Evolutionary conservation across 306 rosid genomes (phyloP).

Genomic region (Begonia fuchsioides): DNA sequence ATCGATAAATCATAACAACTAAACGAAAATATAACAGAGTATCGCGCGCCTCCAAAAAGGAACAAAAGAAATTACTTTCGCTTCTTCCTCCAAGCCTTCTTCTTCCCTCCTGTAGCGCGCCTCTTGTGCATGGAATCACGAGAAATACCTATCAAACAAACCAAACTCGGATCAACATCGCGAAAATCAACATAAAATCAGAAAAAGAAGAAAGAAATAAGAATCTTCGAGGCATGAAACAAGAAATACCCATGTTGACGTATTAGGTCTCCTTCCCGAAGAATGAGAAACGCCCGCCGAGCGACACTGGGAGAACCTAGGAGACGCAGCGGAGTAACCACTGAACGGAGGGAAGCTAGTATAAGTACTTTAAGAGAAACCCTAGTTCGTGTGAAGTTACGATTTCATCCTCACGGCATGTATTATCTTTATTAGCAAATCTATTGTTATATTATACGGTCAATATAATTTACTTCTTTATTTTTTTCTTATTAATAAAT

Average conservation of each 20-base stretch:
- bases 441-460: no score
- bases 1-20: no score
- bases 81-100: constrained; percentile 46
- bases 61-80: constrained; percentile 19
- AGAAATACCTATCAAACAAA: constrained; percentile 27
- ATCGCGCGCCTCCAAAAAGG: no score
- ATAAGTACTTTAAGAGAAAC: no score
- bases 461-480: no score
- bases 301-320: not conserved
- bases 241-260: not conserved
- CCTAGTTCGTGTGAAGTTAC: no score
- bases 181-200: not conserved
- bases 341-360: no score
- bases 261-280: not conserved
- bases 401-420: no score
- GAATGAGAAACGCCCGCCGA: not conserved
- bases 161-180: not conserved
- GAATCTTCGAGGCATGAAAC: not conserved
- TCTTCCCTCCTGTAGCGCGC: constrained; percentile 40
- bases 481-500: no score
- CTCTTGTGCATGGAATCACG: constrained; percentile 51
- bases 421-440: no score
- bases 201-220: not conserved
- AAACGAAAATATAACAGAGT: no score
- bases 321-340: not conserved